Evolutionary conservation across 345 rosid species (phyloP).

Genomic region (Carallia brachiata): DNA sequence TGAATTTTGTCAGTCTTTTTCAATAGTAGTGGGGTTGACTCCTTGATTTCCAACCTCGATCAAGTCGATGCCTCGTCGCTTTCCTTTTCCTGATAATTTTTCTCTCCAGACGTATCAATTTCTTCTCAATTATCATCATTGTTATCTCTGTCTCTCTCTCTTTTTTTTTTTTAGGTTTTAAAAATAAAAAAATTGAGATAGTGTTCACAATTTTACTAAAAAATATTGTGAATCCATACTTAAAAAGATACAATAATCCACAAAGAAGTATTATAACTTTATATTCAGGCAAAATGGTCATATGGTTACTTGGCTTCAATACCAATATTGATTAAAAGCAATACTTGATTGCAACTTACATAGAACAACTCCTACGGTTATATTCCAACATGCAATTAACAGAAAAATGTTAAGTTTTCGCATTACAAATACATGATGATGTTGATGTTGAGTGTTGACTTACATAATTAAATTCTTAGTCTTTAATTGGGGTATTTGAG

Average conservation of each 20-base stretch:
- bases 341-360: too few relatives aligned
- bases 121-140: conserved; percentile 1
- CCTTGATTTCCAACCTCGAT: conserved; percentile 12
- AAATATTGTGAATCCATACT: too few relatives aligned
- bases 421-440: conserved; percentile 20
- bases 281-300: too few relatives aligned
- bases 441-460: conserved; percentile 30
- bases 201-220: too few relatives aligned
- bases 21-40: conserved; percentile 31
- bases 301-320: too few relatives aligned
- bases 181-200: too few relatives aligned
- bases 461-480: not conserved
- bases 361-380: not conserved
- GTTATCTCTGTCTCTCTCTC: not conserved
- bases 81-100: not conserved
- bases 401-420: not conserved
- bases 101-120: not conserved
- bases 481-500: not conserved
- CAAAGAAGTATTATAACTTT: too few relatives aligned
- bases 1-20: conserved; percentile 27
- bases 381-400: conserved; percentile 6
- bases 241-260: too few relatives aligned
- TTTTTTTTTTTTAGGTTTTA: not conserved
- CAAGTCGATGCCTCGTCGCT: conserved; percentile 20
- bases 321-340: too few relatives aligned